These are phyloP conservation scores for Paraglomus brasilianum DNA, from an alignment of 192 early-diverging fungal species.

Conservation along the genomic window DNA sequence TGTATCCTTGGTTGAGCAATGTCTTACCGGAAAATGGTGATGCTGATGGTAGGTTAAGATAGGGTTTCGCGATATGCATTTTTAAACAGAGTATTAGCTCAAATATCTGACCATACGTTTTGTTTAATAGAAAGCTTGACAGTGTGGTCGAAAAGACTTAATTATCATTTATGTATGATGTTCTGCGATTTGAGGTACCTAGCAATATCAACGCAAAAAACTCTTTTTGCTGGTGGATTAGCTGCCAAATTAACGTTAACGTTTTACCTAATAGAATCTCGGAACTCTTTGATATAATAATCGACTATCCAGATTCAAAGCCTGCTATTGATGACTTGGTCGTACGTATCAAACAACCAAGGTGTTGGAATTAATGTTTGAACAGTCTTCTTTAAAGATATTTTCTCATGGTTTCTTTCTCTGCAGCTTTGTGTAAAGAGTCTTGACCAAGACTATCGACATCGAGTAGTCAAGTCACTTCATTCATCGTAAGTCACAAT, in stretches of 20 bases:
- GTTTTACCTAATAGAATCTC: constrained; percentile 46
- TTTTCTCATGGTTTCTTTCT: constrained; percentile 1
- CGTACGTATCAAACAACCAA: constrained; percentile 32
- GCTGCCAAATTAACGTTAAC: no score
- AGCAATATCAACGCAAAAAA: not conserved
- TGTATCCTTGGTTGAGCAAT: constrained; percentile 25
- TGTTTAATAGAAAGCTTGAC: constrained; percentile 6
- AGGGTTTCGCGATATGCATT: not conserved
- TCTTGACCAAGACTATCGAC: constrained; percentile 25
- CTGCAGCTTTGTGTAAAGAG: constrained; percentile 25
- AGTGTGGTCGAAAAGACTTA: constrained; percentile 21
- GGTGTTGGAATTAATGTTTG: not conserved
- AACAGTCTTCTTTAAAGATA: not conserved
- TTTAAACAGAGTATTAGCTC: not conserved
- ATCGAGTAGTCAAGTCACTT: constrained; percentile 26
- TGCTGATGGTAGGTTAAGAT: constrained; percentile 7
- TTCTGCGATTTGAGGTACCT: constrained; percentile 25
- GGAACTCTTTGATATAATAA: constrained; percentile 72
- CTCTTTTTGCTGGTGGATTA: not conserved
- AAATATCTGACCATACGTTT: not conserved
- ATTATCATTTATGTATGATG: constrained; percentile 30
- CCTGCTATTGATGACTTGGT: constrained; percentile 64
- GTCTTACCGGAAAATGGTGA: not conserved
- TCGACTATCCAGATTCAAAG: constrained; percentile 66
- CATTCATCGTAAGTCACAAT: constrained; percentile 14